Conservation (phyloP, 2,329 filamentous ascomycete species). For the Pseudogymnoascus sp. region DNA sequence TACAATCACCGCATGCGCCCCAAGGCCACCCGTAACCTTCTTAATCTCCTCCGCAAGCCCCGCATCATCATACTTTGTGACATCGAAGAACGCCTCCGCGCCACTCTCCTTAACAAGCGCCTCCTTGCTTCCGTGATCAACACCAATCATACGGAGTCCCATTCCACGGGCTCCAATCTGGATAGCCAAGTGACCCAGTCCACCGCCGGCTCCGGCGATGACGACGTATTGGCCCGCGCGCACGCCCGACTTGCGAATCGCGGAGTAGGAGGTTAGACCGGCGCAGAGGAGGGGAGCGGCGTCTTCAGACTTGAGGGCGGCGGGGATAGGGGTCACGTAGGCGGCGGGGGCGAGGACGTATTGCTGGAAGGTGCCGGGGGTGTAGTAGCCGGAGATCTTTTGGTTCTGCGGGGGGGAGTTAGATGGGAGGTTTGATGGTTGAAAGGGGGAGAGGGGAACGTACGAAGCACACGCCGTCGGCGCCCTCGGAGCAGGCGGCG, state of each 20-base stretch:
- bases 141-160: constrained; percentile 55
- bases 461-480: constrained; percentile 53
- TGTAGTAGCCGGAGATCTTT: constrained; percentile 58
- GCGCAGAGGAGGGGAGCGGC: constrained; percentile 62
- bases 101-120: constrained; percentile 49
- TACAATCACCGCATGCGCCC: constrained; percentile 54
- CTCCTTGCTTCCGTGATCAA: constrained; percentile 56
- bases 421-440: background rate
- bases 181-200: constrained; percentile 53
- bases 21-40: constrained; percentile 43
- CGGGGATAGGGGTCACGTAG: constrained; percentile 64
- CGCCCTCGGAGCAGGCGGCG: constrained; percentile 43
- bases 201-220: constrained; percentile 52
- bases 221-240: constrained; percentile 38
- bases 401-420: constrained; percentile 29
- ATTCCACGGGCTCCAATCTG: constrained; percentile 52
- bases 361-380: constrained; percentile 65
- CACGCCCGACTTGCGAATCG: constrained; percentile 52
- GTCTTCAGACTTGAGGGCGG: constrained; percentile 46
- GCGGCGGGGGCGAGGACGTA: constrained; percentile 55
- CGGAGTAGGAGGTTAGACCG: constrained; percentile 59
- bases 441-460: background rate
- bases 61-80: constrained; percentile 45
- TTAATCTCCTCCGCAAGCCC: constrained; percentile 40
- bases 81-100: constrained; percentile 57